These are phyloP conservation scores for Nicotiana noctiflora DNA, from an alignment of 257 asterid species.

Conservation along the genomic window DNA sequence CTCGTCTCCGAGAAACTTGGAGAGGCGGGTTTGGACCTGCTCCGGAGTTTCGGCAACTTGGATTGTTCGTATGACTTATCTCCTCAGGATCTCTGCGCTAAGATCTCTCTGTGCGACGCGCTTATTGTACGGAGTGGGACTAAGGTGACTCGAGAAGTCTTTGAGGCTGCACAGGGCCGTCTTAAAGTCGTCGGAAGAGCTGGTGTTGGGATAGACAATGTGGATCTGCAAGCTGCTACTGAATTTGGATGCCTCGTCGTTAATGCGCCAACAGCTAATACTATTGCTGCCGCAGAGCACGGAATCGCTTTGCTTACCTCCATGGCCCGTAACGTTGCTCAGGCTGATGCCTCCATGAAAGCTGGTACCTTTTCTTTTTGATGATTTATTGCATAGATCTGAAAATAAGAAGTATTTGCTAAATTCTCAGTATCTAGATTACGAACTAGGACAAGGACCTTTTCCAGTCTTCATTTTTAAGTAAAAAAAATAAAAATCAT, in stretches of 20 bases:
- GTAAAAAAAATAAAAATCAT: neutral
- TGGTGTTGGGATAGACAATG: constrained; percentile 92
- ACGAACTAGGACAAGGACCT: neutral
- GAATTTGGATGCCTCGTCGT: constrained; percentile 89
- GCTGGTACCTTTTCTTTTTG: constrained; percentile 43
- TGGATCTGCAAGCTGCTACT: constrained; percentile 95
- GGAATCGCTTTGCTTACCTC: constrained; percentile 72
- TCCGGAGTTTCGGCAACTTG: constrained; percentile 45
- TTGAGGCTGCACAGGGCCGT: constrained; percentile 74
- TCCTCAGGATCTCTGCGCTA: constrained; percentile 57
- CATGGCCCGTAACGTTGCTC: constrained; percentile 91
- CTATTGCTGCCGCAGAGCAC: constrained; percentile 94
- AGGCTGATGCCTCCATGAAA: constrained; percentile 92
- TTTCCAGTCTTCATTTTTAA: neutral
- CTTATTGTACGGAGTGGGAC: constrained; percentile 88
- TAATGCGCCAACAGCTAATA: constrained; percentile 92
- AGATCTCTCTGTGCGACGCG: constrained; percentile 67
- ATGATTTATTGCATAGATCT: neutral
- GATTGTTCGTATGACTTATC: constrained; percentile 62
- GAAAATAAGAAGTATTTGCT: neutral
- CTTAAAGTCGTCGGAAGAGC: constrained; percentile 90
- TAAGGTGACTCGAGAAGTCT: constrained; percentile 84
- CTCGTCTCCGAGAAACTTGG: constrained; percentile 96
- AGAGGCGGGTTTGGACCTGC: constrained; percentile 69
- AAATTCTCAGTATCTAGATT: neutral